Conservation (phyloP, 2,329 filamentous ascomycete species). For the Colletotrichum chlorophyti region DNA sequence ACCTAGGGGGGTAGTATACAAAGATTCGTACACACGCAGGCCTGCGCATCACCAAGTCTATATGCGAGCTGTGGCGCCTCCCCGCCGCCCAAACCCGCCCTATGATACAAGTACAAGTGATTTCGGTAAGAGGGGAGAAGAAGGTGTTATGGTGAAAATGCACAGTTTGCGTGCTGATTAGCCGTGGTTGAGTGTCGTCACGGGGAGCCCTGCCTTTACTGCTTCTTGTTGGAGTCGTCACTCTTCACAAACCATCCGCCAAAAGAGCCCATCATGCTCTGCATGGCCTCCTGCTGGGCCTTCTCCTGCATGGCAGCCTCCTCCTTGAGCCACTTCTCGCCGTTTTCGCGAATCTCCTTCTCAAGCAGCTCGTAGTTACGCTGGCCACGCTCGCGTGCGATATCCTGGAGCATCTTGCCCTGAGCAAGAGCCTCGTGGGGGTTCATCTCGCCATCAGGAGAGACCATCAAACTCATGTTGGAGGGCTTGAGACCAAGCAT, state of each 20-base stretch:
- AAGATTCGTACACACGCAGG: constrained; percentile 27
- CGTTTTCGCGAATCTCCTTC: constrained; percentile 90
- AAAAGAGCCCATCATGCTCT: constrained; percentile 86
- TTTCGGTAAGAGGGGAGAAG: constrained; percentile 23
- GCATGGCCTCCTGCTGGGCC: constrained; percentile 88
- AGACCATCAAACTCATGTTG: constrained; percentile 67
- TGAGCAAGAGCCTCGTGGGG: constrained; percentile 81
- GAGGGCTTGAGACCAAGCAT: constrained; percentile 80
- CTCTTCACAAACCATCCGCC: constrained; percentile 57
- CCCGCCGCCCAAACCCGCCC: constrained; percentile 16
- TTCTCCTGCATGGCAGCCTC: constrained; percentile 89
- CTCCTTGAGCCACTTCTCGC: constrained; percentile 94
- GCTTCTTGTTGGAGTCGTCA: constrained; percentile 26
- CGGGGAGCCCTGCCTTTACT: constrained; percentile 15
- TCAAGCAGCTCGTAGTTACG: constrained; percentile 90
- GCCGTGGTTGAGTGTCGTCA: background rate
- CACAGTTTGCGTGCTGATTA: constrained; percentile 21
- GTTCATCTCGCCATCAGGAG: constrained; percentile 71
- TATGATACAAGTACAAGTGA: constrained; percentile 28
- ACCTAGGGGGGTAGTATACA: constrained; percentile 30
- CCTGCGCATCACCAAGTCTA: constrained; percentile 28
- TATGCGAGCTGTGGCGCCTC: constrained; percentile 26
- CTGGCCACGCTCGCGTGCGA: constrained; percentile 90
- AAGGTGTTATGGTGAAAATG: background rate
- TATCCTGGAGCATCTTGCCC: constrained; percentile 97